Evolutionary conservation across 2,329 filamentous ascomycete species (phyloP).

Genomic region (Botrytis paeoniae): DNA sequence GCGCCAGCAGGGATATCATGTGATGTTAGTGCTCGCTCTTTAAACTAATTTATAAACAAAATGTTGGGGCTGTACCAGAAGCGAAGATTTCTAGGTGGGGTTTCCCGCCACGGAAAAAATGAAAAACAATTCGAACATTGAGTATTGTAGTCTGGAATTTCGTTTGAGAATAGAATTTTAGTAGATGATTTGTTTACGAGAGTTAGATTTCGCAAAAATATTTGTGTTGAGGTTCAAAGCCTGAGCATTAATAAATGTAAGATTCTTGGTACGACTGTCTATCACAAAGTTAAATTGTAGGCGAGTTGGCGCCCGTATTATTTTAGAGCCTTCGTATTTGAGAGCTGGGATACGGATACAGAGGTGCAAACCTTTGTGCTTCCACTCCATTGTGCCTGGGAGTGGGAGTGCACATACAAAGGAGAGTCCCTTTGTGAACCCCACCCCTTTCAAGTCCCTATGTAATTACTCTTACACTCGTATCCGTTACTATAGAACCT

Average conservation of each 20-base stretch:
- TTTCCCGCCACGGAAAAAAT: background rate
- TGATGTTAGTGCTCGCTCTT: fast-evolving
- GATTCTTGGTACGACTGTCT: background rate
- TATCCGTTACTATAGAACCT: background rate
- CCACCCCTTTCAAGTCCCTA: background rate
- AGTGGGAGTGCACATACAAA: background rate
- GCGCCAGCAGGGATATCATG: constrained; percentile 16
- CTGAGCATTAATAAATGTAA: background rate
- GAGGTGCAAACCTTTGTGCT: background rate
- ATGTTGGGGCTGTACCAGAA: background rate
- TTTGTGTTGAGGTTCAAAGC: background rate
- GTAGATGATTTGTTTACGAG: background rate
- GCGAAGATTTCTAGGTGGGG: background rate
- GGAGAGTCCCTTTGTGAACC: too few relatives aligned
- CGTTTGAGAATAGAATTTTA: too few relatives aligned
- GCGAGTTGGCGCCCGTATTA: background rate
- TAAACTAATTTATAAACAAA: background rate
- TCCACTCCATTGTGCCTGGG: background rate
- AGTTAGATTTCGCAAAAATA: background rate
- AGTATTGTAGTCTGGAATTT: background rate
- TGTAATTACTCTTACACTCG: background rate
- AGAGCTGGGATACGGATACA: background rate
- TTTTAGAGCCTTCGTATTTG: background rate
- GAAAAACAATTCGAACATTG: background rate
- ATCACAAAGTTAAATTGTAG: background rate